Conservation (phyloP, 148 eudicot genomes). For the Limonium bicolor region DNA sequence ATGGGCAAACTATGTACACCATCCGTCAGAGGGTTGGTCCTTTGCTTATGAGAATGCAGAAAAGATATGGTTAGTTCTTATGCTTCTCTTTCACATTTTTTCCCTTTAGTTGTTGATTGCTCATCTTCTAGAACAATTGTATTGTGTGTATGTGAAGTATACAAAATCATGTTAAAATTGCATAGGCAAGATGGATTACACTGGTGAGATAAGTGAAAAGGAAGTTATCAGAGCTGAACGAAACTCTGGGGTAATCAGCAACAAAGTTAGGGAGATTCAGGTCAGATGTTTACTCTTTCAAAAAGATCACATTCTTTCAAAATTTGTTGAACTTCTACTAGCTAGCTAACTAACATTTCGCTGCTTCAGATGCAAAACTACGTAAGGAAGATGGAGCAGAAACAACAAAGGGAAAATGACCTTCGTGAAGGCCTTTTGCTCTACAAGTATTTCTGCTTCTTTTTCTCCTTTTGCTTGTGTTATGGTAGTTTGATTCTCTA, state of each 20-base stretch:
- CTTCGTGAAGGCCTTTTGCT: slow-evolving; percentile 80
- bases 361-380: slow-evolving; percentile 57
- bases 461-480: neutral
- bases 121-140: neutral
- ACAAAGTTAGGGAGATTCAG: slow-evolving; percentile 80
- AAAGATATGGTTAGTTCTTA: slow-evolving; percentile 50
- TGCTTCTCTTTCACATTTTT: neutral
- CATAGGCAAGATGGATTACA: slow-evolving; percentile 40
- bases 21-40: slow-evolving; percentile 94
- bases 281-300: too few relatives aligned
- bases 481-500: neutral
- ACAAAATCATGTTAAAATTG: neutral
- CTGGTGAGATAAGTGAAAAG: slow-evolving; percentile 59
- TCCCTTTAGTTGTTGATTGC: neutral
- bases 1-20: slow-evolving; percentile 94
- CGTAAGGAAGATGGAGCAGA: slow-evolving; percentile 59
- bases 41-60: slow-evolving; percentile 74
- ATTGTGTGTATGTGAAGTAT: neutral
- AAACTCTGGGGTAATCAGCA: slow-evolving; percentile 66
- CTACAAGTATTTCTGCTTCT: slow-evolving; percentile 35
- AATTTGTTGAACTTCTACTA: too few relatives aligned
- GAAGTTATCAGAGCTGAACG: slow-evolving; percentile 88
- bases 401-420: slow-evolving; percentile 55
- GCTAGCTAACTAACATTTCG: too few relatives aligned
- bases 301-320: too few relatives aligned